These are phyloP conservation scores for Starmerella stellata DNA, from an alignment of 805 yeast genomes.

Conservation along the genomic window DNA sequence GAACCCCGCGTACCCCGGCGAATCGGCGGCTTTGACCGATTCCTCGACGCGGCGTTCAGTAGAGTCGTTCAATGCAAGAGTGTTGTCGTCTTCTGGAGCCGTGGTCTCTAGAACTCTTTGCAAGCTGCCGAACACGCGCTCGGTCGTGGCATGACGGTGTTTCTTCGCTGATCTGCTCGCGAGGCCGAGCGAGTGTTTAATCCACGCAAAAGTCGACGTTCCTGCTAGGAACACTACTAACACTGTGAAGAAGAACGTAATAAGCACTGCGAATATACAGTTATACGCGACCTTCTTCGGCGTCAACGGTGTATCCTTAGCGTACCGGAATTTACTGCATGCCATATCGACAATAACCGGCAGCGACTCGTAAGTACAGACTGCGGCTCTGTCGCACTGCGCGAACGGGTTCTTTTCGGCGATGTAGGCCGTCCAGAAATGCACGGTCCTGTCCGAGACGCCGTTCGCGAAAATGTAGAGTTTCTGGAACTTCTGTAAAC, in stretches of 20 bases:
- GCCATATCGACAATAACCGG: not conserved
- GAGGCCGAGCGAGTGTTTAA: not conserved
- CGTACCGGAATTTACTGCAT: not conserved
- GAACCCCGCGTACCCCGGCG: slow-evolving; percentile 7
- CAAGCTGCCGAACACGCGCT: not conserved
- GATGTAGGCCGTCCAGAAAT: slow-evolving; percentile 69
- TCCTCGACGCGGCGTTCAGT: not conserved
- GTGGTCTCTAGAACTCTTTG: not conserved
- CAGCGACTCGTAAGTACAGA: not conserved
- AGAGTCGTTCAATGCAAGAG: not conserved
- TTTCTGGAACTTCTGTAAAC: slow-evolving; percentile 38
- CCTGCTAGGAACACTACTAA: slow-evolving; percentile 2
- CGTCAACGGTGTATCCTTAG: not conserved
- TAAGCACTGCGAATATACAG: not conserved
- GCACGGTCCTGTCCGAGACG: slow-evolving; percentile 68
- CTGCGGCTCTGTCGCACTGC: not conserved
- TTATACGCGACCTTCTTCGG: too few relatives aligned
- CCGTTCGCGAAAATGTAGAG: slow-evolving; percentile 54
- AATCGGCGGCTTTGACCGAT: not conserved
- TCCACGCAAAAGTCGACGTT: slow-evolving; percentile 1
- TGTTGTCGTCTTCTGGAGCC: not conserved
- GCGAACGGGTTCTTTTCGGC: slow-evolving; percentile 60
- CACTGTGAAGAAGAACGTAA: slow-evolving; percentile 2
- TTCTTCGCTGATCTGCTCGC: not conserved
- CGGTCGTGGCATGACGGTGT: not conserved